These are phyloP conservation scores for Plenodomus tracheiphilus DNA, from an alignment of 2,329 filamentous ascomycete genomes.

Conservation along the genomic window DNA sequence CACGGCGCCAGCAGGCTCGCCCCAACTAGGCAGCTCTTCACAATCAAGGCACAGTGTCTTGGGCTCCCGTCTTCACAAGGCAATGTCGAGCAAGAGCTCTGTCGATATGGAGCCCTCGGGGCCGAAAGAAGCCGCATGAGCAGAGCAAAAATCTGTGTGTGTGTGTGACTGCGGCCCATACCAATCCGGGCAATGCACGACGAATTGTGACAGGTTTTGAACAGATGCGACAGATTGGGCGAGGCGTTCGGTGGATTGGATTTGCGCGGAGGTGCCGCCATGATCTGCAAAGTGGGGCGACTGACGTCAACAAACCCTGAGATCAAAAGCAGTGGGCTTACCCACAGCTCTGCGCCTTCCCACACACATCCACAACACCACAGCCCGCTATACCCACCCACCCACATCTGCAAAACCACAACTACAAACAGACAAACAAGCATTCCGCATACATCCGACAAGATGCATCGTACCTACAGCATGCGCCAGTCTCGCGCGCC, in stretches of 20 bases:
- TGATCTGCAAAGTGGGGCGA: neutral
- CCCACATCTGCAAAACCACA: neutral
- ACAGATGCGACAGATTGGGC: conserved; percentile 8
- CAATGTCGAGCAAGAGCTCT: no score
- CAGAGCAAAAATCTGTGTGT: neutral
- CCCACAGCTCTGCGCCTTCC: conserved; percentile 9
- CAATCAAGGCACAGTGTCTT: conserved; percentile 2
- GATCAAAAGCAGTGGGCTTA: conserved; percentile 18
- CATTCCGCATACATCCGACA: conserved; percentile 10
- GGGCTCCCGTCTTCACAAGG: no score
- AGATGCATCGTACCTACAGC: conserved; percentile 92
- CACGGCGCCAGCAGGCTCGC: conserved; percentile 15
- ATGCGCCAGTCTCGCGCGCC: conserved; percentile 91
- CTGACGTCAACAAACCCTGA: neutral
- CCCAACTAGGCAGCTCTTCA: neutral
- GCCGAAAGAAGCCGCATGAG: neutral
- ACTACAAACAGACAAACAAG: neutral
- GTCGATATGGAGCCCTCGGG: neutral
- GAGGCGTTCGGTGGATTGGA: conserved; percentile 21
- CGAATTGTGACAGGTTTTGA: neutral
- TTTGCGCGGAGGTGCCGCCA: neutral
- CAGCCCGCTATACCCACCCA: conserved; percentile 8
- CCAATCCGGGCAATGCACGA: neutral
- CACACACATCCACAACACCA: conserved; percentile 11
- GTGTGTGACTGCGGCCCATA: neutral